Base-by-base conservation (phyloP, 345 rosid genomes). In the Eucalyptus fibrosa region DNA sequence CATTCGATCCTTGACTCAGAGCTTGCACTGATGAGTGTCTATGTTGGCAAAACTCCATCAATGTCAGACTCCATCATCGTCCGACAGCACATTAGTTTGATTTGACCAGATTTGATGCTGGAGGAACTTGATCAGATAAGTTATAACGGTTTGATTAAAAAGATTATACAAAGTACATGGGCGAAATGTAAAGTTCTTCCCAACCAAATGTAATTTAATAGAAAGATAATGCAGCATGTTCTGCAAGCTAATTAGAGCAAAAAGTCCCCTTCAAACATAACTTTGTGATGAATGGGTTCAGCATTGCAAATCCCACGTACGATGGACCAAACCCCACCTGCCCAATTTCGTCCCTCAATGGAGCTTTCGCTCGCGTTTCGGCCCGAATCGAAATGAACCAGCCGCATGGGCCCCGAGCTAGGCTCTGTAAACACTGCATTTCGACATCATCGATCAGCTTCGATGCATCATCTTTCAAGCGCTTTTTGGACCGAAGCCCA, bases 61-160 rank as follows among this genome's bases (percentile, higher is more conserved):
- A 10, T 5, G 24, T 72, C 45, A 72, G 8, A 19, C 40, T 32
- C 34, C 14, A 2, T 23, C 1, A 1, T 34, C 13, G 6, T 72
- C 9, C 3, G 0, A 19, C 2, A 2, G 1, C 83, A 72, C 15
- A 12, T 72, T 12, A 72, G 1, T 11, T 72, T 24, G 15, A 72
- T 37, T 37, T 10, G 13, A 34, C 2, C 8, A 0, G 26, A 72
- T 37, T 18, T 10, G 26, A 24, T 72, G 26, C 14, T 6, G 13
- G 28, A 72, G 45, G 24, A 23, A 72, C 82, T 72, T 19, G 26
- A 72, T 34, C 12, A 5, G 0, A 18, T 42, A 72, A 72, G 3
- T 72, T 72, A 40, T 3, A 18, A 51, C 1, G 0, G 2, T 51
- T 51, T 5, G 26, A 9, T 3, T 34, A 5, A 42, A 19, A 3